Base-by-base conservation (phyloP, 306 rosid genomes). In the Cicer arietinum region DNA sequence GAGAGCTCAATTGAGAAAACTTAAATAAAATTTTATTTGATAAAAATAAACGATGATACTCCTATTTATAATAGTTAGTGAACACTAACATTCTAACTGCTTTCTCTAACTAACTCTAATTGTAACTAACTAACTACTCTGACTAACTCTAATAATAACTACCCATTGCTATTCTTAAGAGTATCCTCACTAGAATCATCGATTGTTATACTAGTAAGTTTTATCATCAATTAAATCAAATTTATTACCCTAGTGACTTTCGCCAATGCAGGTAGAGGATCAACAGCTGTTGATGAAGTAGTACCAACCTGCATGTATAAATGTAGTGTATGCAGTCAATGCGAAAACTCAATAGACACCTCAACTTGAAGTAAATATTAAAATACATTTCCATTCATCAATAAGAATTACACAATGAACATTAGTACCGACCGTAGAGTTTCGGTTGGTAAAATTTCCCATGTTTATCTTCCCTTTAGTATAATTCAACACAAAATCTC, bases 211-310 rank as follows among this genome's bases (percentile, higher is more conserved):
- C 43, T 7, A 60, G 57, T 75, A 58, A 42, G 18, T 77, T 73
- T 69, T 57, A 37, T 69, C 22, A 81, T 40, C 57, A 8, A 18
- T 45, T 80, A 30, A 77, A 69, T 69, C 22, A 80, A 52, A 75
- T 8, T 50, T 30, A 50, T 79, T 73, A 94, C 98, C 97, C 85
- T 91, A 40, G 91, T 89, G 67, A 91, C 85, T 54, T 75, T 80
- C 65, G 89, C 96, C 74, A 94, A 67, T 58, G 81, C 84, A 56
- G 78, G 84, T 71, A 94, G 79, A 78, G 97, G 98, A 86, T 94
- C 98, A 77, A 94, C 84, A 6, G 97, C 94, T 18, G 98, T 87
- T 74, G 98, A 94, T 44, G 98, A 94, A 73, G 98, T 94, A 46
- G 98, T 94, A 60, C 98, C 96, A 62, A 91, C 92, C 98, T 94